Evolutionary conservation across 2,329 filamentous ascomycete species (phyloP).

Genomic region (Microcyclospora pomicola): DNA sequence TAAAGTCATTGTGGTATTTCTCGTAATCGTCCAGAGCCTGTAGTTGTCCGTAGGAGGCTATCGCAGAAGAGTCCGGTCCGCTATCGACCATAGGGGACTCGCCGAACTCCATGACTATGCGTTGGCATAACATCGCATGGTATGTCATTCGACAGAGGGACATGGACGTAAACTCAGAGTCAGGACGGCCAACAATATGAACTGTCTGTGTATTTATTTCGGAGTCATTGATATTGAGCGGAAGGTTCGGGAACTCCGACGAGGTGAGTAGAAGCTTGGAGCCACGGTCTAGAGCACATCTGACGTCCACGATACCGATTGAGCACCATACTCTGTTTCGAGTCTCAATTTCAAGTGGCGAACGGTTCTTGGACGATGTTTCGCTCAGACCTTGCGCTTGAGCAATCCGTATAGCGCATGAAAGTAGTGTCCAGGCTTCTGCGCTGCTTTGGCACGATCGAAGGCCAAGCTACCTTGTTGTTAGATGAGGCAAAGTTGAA

Average conservation of each 20-base stretch:
- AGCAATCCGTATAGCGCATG: background rate
- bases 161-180: too few relatives aligned
- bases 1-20: too few relatives aligned
- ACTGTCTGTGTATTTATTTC: too few relatives aligned
- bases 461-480: background rate
- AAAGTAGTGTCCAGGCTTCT: slow-evolving; percentile 1
- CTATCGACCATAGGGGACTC: too few relatives aligned
- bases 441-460: background rate
- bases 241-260: background rate
- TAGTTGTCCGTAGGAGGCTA: too few relatives aligned
- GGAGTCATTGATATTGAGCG: background rate
- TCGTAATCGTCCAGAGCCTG: too few relatives aligned
- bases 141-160: too few relatives aligned
- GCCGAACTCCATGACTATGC: too few relatives aligned
- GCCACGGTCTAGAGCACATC: slow-evolving; percentile 1
- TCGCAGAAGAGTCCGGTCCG: too few relatives aligned
- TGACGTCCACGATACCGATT: slow-evolving; percentile 1
- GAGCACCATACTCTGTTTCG: background rate
- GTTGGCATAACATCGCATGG: too few relatives aligned
- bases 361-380: background rate
- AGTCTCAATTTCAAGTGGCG: background rate
- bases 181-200: too few relatives aligned
- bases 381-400: background rate
- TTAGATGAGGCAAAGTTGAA: too few relatives aligned
- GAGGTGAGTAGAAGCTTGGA: background rate